A percentile compares a stretch with the other conserved stretches of the same genome.
Evolutionary conservation across 2,329 filamentous ascomycete species (phyloP).

Genomic region (Pyricularia sp.): DNA sequence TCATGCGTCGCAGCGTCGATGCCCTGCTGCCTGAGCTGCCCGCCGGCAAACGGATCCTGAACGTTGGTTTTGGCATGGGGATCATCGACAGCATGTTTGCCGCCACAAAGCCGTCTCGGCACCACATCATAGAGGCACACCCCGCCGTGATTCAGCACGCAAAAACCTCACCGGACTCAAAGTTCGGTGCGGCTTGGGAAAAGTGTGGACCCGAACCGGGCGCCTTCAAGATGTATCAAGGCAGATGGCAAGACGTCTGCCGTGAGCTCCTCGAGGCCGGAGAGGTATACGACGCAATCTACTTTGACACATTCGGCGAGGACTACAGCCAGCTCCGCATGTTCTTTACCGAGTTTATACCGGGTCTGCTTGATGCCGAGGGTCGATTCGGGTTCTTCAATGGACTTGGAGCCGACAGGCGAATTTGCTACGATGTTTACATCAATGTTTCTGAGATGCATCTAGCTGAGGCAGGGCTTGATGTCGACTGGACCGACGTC

Average conservation of each 20-base stretch:
- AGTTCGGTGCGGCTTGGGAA: constrained; percentile 49
- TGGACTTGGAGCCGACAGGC: constrained; percentile 83
- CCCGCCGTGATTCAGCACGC: constrained; percentile 59
- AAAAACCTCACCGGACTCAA: constrained; percentile 31
- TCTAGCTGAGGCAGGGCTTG: constrained; percentile 77
- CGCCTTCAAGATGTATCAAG: constrained; percentile 63
- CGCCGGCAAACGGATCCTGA: constrained; percentile 60
- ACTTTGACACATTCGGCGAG: constrained; percentile 97
- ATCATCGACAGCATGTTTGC: constrained; percentile 76
- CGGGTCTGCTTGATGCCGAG: constrained; percentile 61
- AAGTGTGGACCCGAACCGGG: constrained; percentile 46
- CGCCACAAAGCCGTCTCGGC: constrained; percentile 53
- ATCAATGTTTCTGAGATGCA: constrained; percentile 88
- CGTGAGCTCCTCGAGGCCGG: constrained; percentile 58
- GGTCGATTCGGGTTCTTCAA: constrained; percentile 85
- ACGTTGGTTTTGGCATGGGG: constrained; percentile 86
- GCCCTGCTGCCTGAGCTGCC: constrained; percentile 42
- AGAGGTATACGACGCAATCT: constrained; percentile 75
- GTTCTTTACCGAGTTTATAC: constrained; percentile 84
- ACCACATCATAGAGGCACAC: constrained; percentile 85
- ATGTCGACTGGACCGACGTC: constrained; percentile 77
- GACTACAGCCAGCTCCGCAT: constrained; percentile 76
- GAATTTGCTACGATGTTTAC: constrained; percentile 94
- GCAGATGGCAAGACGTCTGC: constrained; percentile 75
- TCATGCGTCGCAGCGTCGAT: constrained; percentile 71